Evolutionary conservation across 2,329 filamentous ascomycete species (phyloP).

Genomic region (Colletotrichum cereale): DNA sequence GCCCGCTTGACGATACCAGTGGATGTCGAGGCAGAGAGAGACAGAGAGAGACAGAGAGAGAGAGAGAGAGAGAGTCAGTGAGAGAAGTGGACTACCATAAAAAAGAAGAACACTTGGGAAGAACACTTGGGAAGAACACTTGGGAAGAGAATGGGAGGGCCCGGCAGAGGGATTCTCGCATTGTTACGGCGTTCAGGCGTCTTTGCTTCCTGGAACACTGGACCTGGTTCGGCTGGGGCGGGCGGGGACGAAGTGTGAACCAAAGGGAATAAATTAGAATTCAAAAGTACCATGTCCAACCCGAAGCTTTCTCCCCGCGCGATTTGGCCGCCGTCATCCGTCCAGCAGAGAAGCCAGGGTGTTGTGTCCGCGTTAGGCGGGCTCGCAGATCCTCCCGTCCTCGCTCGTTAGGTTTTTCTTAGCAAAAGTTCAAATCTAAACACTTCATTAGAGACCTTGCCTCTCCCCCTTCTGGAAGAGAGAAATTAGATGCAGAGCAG

Average conservation of each 20-base stretch:
- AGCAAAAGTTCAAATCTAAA: background rate
- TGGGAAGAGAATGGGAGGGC: slow-evolving; percentile 21
- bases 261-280: slow-evolving; percentile 39
- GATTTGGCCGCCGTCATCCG: too few species aligned
- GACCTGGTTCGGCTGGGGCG: slow-evolving; percentile 38
- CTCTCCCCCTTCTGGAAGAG: too few species aligned
- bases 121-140: slow-evolving; percentile 7
- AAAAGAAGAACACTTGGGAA: slow-evolving; percentile 13
- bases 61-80: background rate
- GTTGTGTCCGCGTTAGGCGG: background rate
- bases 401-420: background rate
- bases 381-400: background rate
- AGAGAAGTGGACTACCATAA: slow-evolving; percentile 1
- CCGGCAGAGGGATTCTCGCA: slow-evolving; percentile 37
- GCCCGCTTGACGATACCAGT: slow-evolving; percentile 30
- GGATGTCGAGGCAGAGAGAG: slow-evolving; percentile 28
- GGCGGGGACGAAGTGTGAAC: slow-evolving; percentile 39
- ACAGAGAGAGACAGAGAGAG: background rate
- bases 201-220: slow-evolving; percentile 41
- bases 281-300: slow-evolving; percentile 34
- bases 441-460: background rate
- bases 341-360: too few species aligned
- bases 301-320: slow-evolving; percentile 15
- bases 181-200: slow-evolving; percentile 42
- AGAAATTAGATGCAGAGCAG: too few species aligned